These are phyloP conservation scores for Physaria fendleri DNA, from an alignment of 345 rosid genomes.

Conservation along the genomic window DNA sequence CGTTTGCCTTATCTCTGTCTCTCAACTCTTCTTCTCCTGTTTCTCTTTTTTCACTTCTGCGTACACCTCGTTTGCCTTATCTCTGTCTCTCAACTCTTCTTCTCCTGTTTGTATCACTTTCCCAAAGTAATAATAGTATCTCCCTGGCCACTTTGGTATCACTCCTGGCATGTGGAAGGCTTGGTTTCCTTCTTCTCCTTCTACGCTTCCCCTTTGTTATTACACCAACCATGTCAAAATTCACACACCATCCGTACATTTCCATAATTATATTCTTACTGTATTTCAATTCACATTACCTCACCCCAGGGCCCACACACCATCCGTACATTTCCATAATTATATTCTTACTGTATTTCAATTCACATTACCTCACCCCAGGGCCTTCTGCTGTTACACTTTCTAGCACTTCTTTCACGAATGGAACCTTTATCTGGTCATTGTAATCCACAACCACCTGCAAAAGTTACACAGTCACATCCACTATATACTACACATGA, in stretches of 20 bases:
- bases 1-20: slow-evolving; percentile 40
- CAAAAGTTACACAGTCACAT: slow-evolving; percentile 6
- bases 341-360: not conserved
- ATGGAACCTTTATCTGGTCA: slow-evolving; percentile 62
- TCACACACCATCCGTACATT: not conserved
- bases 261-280: not conserved
- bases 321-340: not conserved
- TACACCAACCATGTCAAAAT: slow-evolving; percentile 16
- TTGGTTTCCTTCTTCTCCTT: slow-evolving; percentile 64
- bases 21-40: slow-evolving; percentile 46
- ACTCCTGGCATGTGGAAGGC: slow-evolving; percentile 50
- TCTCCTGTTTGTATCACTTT: slow-evolving; percentile 63
- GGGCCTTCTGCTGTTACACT: slow-evolving; percentile 31
- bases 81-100: slow-evolving; percentile 40
- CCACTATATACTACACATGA: not conserved
- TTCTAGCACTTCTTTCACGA: slow-evolving; percentile 34
- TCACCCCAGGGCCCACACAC: slow-evolving; percentile 29
- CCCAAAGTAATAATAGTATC: slow-evolving; percentile 66
- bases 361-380: slow-evolving; percentile 44
- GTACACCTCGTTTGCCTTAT: slow-evolving; percentile 45
- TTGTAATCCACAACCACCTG: slow-evolving; percentile 64
- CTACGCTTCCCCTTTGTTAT: slow-evolving; percentile 39
- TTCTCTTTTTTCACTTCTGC: slow-evolving; percentile 40
- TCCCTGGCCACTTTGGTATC: slow-evolving; percentile 72
- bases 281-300: slow-evolving; percentile 36